These are phyloP conservation scores for Wickerhamomyces alni DNA, from an alignment of 805 yeast species.

Conservation along the genomic window DNA sequence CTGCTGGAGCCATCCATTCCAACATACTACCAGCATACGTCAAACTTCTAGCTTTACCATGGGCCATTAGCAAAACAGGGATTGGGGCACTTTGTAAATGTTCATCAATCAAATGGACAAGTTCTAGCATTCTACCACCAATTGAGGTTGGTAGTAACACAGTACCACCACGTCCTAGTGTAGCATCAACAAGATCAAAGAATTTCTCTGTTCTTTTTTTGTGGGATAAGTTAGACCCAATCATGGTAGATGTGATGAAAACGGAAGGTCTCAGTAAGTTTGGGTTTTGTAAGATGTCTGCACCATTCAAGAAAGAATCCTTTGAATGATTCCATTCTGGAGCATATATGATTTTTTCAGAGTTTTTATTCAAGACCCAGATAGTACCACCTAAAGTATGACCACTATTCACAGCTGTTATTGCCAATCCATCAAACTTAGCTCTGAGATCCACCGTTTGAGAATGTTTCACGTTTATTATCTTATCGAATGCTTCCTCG, in stretches of 20 bases:
- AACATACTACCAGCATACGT: conserved; percentile 83
- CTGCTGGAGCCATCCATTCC: conserved; percentile 92
- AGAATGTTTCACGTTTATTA: conserved; percentile 66
- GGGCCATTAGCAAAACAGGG: conserved; percentile 73
- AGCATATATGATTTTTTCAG: conserved; percentile 81
- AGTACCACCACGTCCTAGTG: conserved; percentile 70
- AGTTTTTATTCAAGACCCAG: conserved; percentile 70
- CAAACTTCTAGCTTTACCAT: conserved; percentile 70
- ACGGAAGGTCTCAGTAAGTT: conserved; percentile 77
- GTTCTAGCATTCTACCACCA: conserved; percentile 76
- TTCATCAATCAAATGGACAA: conserved; percentile 67
- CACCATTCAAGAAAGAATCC: conserved; percentile 76
- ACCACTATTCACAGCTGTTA: conserved; percentile 88
- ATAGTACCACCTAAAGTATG: conserved; percentile 91
- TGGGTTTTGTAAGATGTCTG: conserved; percentile 54
- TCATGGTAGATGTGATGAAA: conserved; percentile 64
- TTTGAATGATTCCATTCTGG: conserved; percentile 94
- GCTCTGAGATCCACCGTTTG: conserved; percentile 67
- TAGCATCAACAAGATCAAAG: conserved; percentile 53
- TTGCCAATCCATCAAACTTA: conserved; percentile 48
- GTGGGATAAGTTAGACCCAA: conserved; percentile 60
- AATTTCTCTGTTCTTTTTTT: conserved; percentile 60
- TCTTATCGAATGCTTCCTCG: conserved; percentile 71
- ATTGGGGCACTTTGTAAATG: conserved; percentile 43
- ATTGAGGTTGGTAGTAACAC: conserved; percentile 78